Evolutionary conservation across 768 basidiomycete genomes (phyloP).

Genomic region (Termitomyces titanicus): DNA sequence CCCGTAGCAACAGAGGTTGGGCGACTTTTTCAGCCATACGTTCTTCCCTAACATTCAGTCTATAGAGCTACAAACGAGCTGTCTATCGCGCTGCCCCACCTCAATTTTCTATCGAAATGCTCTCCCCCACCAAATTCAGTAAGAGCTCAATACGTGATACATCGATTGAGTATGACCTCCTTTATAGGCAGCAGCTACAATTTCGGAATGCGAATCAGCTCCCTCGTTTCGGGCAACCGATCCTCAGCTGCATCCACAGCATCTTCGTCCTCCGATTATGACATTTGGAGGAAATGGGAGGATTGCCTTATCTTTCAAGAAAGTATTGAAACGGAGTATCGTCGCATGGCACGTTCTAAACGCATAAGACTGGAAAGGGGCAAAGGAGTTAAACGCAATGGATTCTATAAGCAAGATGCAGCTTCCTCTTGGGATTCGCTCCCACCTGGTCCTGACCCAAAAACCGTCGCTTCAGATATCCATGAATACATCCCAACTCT

Average conservation of each 20-base stretch:
- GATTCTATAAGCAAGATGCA: slow-evolving; percentile 64
- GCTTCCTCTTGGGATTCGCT: slow-evolving; percentile 86
- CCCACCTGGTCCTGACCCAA: slow-evolving; percentile 79
- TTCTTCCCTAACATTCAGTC: background rate
- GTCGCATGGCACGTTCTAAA: slow-evolving; percentile 60
- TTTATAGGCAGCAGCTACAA: slow-evolving; percentile 46
- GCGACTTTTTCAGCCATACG: background rate
- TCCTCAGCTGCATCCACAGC: slow-evolving; percentile 35
- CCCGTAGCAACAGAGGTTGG: slow-evolving; percentile 11
- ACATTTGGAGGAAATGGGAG: slow-evolving; percentile 79
- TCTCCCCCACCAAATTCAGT: slow-evolving; percentile 59
- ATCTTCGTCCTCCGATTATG: slow-evolving; percentile 47
- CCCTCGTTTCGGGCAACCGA: slow-evolving; percentile 35
- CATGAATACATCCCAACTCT: slow-evolving; percentile 65
- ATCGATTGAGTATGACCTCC: background rate
- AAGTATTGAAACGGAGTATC: slow-evolving; percentile 62
- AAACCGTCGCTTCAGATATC: slow-evolving; percentile 65
- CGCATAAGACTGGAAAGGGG: slow-evolving; percentile 63
- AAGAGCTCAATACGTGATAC: slow-evolving; percentile 8
- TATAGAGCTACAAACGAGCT: slow-evolving; percentile 58
- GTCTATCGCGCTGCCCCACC: slow-evolving; percentile 57
- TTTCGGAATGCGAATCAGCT: slow-evolving; percentile 61
- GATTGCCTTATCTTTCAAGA: slow-evolving; percentile 80
- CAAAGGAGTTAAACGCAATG: slow-evolving; percentile 72
- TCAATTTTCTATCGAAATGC: slow-evolving; percentile 55